Conservation (phyloP, 2,329 filamentous ascomycete genomes). For the Xylaria sp. region DNA sequence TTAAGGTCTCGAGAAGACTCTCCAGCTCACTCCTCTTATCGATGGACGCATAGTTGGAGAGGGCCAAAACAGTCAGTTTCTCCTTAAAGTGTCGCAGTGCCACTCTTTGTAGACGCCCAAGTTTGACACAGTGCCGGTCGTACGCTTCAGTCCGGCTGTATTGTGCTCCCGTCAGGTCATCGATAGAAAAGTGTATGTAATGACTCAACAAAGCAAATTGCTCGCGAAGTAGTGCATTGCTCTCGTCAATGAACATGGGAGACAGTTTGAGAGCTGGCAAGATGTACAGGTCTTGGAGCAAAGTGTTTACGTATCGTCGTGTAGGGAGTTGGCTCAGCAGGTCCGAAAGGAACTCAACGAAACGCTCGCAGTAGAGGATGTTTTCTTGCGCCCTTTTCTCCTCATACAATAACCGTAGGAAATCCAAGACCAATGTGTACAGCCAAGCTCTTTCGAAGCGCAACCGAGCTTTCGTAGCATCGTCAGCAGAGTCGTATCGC, state of each 20-base stretch:
- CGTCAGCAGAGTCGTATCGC: conserved; percentile 86
- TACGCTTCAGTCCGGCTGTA: conserved; percentile 75
- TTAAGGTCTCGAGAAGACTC: conserved; percentile 73
- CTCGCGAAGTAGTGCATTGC: conserved; percentile 79
- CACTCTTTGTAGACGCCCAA: conserved; percentile 80
- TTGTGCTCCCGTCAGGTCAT: conserved; percentile 86
- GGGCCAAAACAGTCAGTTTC: conserved; percentile 86
- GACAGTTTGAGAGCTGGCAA: conserved; percentile 79
- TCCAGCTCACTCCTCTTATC: conserved; percentile 80
- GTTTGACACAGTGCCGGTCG: conserved; percentile 74
- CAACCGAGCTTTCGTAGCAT: conserved; percentile 75
- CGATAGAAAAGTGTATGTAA: conserved; percentile 86
- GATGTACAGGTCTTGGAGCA: conserved; percentile 85
- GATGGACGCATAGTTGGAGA: conserved; percentile 92
- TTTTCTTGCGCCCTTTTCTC: conserved; percentile 63
- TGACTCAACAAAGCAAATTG: conserved; percentile 81
- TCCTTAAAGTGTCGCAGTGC: conserved; percentile 84
- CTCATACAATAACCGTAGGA: conserved; percentile 74
- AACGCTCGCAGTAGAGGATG: conserved; percentile 86
- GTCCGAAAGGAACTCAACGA: conserved; percentile 88
- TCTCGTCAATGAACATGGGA: conserved; percentile 75
- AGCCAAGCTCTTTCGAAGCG: conserved; percentile 95
- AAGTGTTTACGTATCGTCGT: conserved; percentile 86
- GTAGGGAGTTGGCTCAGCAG: conserved; percentile 93
- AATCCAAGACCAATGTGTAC: conserved; percentile 83